Evolutionary conservation across 2,329 filamentous ascomycete genomes (phyloP).

Genomic region (Alternaria ventricosa): DNA sequence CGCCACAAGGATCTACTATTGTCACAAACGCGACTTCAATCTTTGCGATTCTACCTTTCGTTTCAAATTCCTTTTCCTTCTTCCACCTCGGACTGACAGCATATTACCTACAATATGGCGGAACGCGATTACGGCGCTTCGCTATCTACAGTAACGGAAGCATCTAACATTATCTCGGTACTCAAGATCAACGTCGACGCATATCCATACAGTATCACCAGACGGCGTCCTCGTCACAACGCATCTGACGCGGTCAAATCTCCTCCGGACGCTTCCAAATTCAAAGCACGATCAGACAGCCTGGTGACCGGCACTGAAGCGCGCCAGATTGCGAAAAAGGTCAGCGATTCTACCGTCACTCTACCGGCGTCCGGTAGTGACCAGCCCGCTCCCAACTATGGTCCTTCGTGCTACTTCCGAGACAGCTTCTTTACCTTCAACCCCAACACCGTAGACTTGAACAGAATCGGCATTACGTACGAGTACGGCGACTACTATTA

Average conservation of each 20-base stretch:
- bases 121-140: not conserved
- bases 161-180: not conserved
- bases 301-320: not conserved
- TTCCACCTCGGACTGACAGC: not conserved
- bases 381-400: not conserved
- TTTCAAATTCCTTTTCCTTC: not conserved
- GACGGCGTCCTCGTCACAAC: not conserved
- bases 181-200: not conserved
- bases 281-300: not conserved
- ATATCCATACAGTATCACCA: not conserved
- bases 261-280: not conserved
- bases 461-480: slow-evolving; percentile 9
- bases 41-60: not conserved
- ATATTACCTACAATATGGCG: not conserved
- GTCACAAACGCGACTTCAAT: not conserved
- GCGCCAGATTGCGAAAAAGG: not conserved
- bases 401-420: not conserved
- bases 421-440: not conserved
- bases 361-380: not conserved
- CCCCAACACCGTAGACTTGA: not conserved
- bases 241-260: not conserved
- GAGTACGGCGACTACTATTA: not conserved
- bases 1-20: not conserved
- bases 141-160: not conserved
- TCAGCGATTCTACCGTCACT: not conserved